Evolutionary conservation across 257 asterid genomes (phyloP), one percentile per base, ranked within the genome.

Genomic region (Cruciata laevipes): DNA sequence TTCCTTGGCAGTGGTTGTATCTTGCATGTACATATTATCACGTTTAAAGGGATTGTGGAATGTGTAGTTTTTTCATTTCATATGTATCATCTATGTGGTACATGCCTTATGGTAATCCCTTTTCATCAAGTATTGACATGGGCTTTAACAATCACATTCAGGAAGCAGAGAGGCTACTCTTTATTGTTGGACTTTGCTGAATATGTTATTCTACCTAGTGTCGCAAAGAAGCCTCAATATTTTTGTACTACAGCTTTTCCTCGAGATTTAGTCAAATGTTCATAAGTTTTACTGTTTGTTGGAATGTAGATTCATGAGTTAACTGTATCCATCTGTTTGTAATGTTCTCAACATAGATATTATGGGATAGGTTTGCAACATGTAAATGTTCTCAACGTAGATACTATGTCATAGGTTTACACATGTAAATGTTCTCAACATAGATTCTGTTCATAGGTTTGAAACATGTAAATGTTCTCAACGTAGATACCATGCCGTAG

Each of bases 151-250:
- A 79, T 85, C 79, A 53, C 82, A 78, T 87, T 85, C 96, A 86
- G 96, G 83, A 90, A 77, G 78, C 84, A 78, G 88, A 81, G 82
- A 82, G 78, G 83, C 81, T 77, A 77, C 69, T 72, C 71, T 72
- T 66, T 80, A 67, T 65, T 53, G 66, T 72, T 65, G 67, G 76
- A 83, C 53, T 78, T 81, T 80, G 83, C 75, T 84, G 87, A 88
- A 78, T 77, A 61, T 76, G 79, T 80, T 79, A 78, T 73, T 75
- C 85, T 77, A 61, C 69, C 74, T 67, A 79, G 80, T 67, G 74
- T 75, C 71, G 78, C 82, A 77, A 80, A 79, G 90, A 81, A 81
- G 88, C 82, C 77, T 83, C 78, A 79, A 67, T 69, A 7, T 77
- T 67, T 71, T 69, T 67, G 56, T 76, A 67, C 79, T 78, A 73